A percentile compares a stretch with the other conserved stretches of the same genome.
Evolutionary conservation across 495 filamentous ascomycete genomes (phyloP).

Genomic region (Penicillium malachiteum): DNA sequence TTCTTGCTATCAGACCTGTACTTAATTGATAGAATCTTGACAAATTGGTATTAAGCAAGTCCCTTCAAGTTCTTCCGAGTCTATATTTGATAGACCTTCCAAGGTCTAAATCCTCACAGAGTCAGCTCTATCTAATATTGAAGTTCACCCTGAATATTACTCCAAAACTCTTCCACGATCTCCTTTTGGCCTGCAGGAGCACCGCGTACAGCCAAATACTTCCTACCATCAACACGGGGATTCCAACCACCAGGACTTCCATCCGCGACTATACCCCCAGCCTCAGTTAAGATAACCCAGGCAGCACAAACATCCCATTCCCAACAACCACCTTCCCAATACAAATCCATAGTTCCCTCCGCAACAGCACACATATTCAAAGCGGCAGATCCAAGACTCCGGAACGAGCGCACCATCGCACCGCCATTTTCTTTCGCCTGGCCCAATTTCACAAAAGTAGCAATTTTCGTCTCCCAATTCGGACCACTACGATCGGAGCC

Average conservation of each 20-base stretch:
- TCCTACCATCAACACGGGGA: constrained; percentile 67
- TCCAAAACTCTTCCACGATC: constrained; percentile 83
- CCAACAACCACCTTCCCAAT: constrained; percentile 95
- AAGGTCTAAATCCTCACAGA: no score
- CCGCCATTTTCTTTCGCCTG: constrained; percentile 65
- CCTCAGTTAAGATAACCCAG: constrained; percentile 84
- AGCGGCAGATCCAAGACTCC: constrained; percentile 76
- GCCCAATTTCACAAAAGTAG: constrained; percentile 68
- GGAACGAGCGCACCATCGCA: constrained; percentile 78
- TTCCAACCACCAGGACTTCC: constrained; percentile 80
- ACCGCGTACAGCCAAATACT: constrained; percentile 75
- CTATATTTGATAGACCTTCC: no score
- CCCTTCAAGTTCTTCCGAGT: no score
- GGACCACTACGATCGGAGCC: constrained; percentile 67
- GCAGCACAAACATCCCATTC: constrained; percentile 93
- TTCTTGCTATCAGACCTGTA: background rate
- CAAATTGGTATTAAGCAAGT: no score
- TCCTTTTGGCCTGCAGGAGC: constrained; percentile 64
- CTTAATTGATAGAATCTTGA: background rate
- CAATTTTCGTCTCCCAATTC: constrained; percentile 73
- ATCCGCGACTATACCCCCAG: constrained; percentile 76
- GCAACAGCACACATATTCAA: constrained; percentile 84
- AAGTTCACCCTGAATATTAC: constrained; percentile 34
- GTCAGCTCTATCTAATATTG: constrained; percentile 20
- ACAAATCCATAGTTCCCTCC: constrained; percentile 72